Evolutionary conservation across 345 rosid species (phyloP), one percentile per base, ranked within the genome.

Genomic region (Sapria himalayana): DNA sequence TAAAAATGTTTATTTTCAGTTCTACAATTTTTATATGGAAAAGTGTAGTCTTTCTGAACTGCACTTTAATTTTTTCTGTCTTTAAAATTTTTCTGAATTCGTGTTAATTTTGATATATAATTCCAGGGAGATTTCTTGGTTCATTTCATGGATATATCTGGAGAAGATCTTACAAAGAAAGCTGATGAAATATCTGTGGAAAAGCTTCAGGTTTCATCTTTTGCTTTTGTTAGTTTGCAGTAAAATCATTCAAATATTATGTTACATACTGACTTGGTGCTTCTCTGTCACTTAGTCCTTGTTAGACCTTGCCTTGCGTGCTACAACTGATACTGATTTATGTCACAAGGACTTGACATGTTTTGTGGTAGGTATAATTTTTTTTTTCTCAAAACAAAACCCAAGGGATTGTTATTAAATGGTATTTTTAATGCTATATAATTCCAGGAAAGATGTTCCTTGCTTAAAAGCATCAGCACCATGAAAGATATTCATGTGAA

Each of bases 251-350:
- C n/a, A n/a, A n/a, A n/a, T n/a, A n/a, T n/a, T n/a, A n/a, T n/a
- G n/a, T n/a, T n/a, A n/a, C n/a, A n/a, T n/a, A n/a, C n/a, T n/a
- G n/a, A n/a, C n/a, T n/a, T n/a, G n/a, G n/a, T n/a, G n/a, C n/a
- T n/a, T n/a, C n/a, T 49, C 32, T n/a, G 15, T 37, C 36, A 16
- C 47, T 9, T 49, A 89, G 94, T 82, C 98, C 55, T 63, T 89
- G 47, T 76, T 82, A 65, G 98, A 89, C 67, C 93, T 89, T 56
- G 98, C 98, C 57, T 59, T 81, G 43, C 85, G 85, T 37, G 70
- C 91, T 23, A 79, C 95, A 45, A 91, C 95, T 29, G 98, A 94
- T 62, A 91, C 93, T 53, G 95, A 89, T 69, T 94, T 93, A 52
- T 74, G 92, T 57, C 82, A 82, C 24, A 94, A 79, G 65, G 94